Conservation (phyloP, 331 rosid genomes). For the Acacia concinna region DNA sequence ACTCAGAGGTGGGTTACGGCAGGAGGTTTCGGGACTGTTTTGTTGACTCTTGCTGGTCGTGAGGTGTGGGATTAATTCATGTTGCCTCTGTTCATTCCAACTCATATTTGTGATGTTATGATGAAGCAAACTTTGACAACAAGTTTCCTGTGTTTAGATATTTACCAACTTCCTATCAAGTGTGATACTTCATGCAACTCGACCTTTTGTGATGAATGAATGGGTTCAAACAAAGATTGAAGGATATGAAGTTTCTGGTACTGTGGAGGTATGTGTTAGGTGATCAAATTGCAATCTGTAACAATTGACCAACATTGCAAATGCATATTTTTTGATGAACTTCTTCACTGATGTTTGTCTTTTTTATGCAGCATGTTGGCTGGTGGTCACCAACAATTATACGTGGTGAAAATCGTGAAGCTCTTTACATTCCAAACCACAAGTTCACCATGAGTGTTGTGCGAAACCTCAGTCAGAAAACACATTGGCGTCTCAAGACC, state of each 20-base stretch:
- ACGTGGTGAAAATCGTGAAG: slow-evolving; percentile 98
- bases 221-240: slow-evolving; percentile 90
- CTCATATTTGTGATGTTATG: slow-evolving; percentile 5
- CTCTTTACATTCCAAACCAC: slow-evolving; percentile 97
- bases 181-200: slow-evolving; percentile 84
- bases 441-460: slow-evolving; percentile 89
- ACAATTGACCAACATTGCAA: neutral
- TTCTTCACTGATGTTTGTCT: slow-evolving; percentile 18
- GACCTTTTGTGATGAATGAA: slow-evolving; percentile 89
- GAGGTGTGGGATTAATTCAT: slow-evolving; percentile 54
- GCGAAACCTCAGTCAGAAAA: slow-evolving; percentile 91
- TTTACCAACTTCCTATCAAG: slow-evolving; percentile 97
- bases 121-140: neutral
- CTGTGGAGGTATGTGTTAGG: slow-evolving; percentile 76
- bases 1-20: slow-evolving; percentile 94
- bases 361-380: slow-evolving; percentile 75
- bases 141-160: slow-evolving; percentile 47
- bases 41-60: slow-evolving; percentile 93
- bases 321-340: neutral
- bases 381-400: slow-evolving; percentile 99
- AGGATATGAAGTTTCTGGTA: slow-evolving; percentile 98
- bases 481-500: slow-evolving; percentile 98
- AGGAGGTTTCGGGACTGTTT: slow-evolving; percentile 96
- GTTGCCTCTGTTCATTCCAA: neutral
- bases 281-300: neutral